A percentile compares a stretch with the other conserved stretches of the same genome.
Conservation (phyloP, 257 asterid genomes). For the Solanum pinnatisectum region DNA sequence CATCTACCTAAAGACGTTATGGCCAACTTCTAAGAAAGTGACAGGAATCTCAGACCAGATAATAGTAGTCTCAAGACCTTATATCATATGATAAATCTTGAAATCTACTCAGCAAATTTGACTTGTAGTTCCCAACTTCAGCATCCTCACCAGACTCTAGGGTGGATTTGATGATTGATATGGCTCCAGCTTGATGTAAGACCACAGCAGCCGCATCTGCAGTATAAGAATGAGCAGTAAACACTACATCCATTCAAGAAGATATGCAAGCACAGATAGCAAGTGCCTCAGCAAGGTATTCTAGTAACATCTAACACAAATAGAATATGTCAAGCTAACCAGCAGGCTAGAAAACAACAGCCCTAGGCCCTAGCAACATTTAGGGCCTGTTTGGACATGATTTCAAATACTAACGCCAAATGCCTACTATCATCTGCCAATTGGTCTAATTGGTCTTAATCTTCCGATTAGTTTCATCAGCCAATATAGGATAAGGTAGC, state of each 20-base stretch:
- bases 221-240: background rate
- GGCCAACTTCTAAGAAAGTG: background rate
- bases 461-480: background rate
- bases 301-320: background rate
- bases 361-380: background rate
- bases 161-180: constrained; percentile 36
- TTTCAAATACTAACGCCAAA: background rate
- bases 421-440: background rate
- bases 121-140: constrained; percentile 51
- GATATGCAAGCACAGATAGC: background rate
- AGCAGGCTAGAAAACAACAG: background rate
- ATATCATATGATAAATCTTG: constrained; percentile 23
- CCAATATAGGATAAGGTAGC: background rate
- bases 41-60: background rate
- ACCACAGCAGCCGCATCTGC: constrained; percentile 61
- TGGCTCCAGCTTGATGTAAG: constrained; percentile 60
- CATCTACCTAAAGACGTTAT: background rate
- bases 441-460: background rate
- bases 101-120: constrained; percentile 41
- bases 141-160: constrained; percentile 41
- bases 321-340: background rate
- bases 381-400: background rate
- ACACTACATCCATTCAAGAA: background rate
- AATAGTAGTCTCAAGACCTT: constrained; percentile 4
- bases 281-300: background rate